Percentiles rank a stretch among this genome's conserved stretches.
phyloP scores from a whole-genome alignment of 1,284 basidiomycete genomes.

The Puccinia hordei region DNA sequence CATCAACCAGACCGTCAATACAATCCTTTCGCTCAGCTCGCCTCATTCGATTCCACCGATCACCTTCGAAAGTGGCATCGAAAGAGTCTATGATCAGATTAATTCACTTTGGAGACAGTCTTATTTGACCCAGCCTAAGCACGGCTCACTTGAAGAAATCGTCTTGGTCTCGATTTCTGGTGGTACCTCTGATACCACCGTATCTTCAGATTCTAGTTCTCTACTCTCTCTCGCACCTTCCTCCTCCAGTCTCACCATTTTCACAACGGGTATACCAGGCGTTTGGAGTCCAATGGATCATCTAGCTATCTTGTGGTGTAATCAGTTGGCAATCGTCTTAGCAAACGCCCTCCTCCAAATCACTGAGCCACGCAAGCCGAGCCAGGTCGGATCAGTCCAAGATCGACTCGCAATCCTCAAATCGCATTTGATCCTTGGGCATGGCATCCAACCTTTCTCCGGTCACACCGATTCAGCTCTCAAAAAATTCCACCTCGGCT shows the following conservation, averaged over 20 bases:
- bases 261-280: conserved; percentile 81
- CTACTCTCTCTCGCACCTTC: conserved; percentile 62
- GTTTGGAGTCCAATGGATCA: conserved; percentile 95
- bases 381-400: conserved; percentile 39
- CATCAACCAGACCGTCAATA: conserved; percentile 64
- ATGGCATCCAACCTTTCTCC: conserved; percentile 47
- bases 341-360: conserved; percentile 77
- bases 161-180: conserved; percentile 86
- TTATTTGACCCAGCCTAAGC: conserved; percentile 58
- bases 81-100: conserved; percentile 68
- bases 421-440: conserved; percentile 48
- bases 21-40: conserved; percentile 90
- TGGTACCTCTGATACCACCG: conserved; percentile 86
- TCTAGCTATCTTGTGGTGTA: conserved; percentile 96
- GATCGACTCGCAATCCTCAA: conserved; percentile 44
- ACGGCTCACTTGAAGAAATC: conserved; percentile 39
- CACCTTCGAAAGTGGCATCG: conserved; percentile 78
- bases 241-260: conserved; percentile 71
- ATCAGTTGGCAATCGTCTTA: conserved; percentile 87
- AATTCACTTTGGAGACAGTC: conserved; percentile 60
- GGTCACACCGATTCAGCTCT: conserved; percentile 37
- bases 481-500: conserved; percentile 2
- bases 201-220: conserved; percentile 86
- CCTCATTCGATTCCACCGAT: conserved; percentile 87
- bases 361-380: conserved; percentile 57